phyloP scores from a whole-genome alignment of 1,284 basidiomycete genomes.

The Cutaneotrichosporon sp. region DNA sequence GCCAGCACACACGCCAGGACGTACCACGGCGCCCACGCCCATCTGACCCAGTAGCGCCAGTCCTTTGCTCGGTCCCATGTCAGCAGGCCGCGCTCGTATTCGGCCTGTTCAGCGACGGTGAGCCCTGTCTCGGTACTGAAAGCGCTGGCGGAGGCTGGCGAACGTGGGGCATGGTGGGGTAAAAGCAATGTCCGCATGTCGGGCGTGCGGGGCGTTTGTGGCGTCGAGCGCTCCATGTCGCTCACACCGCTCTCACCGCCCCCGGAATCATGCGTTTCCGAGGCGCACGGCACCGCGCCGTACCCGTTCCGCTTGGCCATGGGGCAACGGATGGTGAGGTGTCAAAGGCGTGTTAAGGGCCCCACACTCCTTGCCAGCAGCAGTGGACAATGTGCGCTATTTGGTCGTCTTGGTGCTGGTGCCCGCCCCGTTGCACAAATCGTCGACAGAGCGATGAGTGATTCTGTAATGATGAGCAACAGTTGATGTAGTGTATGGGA shows the following conservation, averaged over 20 bases:
- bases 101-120: constrained; percentile 26
- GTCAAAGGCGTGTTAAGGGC: no score
- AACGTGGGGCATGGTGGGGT: neutral
- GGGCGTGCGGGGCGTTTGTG: neutral
- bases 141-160: neutral
- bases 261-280: no score
- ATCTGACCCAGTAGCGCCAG: constrained; percentile 32
- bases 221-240: neutral
- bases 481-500: no score
- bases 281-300: no score
- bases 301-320: no score
- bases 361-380: no score
- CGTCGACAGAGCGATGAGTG: neutral
- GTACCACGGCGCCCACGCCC: constrained; percentile 29
- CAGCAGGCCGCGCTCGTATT: constrained; percentile 32
- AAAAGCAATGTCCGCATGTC: neutral
- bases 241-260: no score
- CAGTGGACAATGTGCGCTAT: no score
- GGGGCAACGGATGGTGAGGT: no score
- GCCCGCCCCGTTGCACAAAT: no score
- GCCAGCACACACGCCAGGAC: constrained; percentile 17
- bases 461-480: neutral
- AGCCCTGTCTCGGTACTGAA: constrained; percentile 4
- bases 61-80: constrained; percentile 24
- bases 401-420: no score